Base-by-base conservation (phyloP, 2,329 filamentous ascomycete species). In the Diplodia corticola region DNA sequence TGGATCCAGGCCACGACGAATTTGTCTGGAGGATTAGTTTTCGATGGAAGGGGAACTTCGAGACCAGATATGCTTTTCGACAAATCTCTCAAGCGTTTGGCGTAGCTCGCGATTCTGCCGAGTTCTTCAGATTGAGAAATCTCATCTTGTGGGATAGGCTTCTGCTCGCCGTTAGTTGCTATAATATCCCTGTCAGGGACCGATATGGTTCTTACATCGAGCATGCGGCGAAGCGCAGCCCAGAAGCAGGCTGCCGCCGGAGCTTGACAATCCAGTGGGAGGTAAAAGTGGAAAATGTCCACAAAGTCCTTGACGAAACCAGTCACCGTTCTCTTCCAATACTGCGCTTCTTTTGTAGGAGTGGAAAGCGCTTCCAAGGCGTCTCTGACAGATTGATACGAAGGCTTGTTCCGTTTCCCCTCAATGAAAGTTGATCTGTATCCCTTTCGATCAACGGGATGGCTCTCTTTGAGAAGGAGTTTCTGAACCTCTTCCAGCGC, bases 1-100 rank as follows among this genome's bases (percentile, higher is more conserved):
- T 61, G 57, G 5, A 61, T 61, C 57, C 57, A 61, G n/a, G 57
- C 40, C 6, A 61, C 40, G n/a, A 49, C 57, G 12, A 61, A 61
- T 5, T 17, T 61, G n/a, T 61, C 57, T 9, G 57, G 57, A 22
- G 57, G 57, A 12, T 61, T 61, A 12, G 3, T 20, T 22, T 20
- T 26, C 7, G 57, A 61, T 9, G 57, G 57, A 2, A 15, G n/a
- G 7, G 57, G 57, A 15, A 61, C 17, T 13, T 61, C 28, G 5
- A 61, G 26, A 28, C 26, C 44, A n/a, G 57, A 61, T 28, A 61
- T 15, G 10, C 33, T 61, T 20, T 61, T 17, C 6, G 57, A 49
- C 7, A 61, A 4, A 12, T 61, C 57, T n/a, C 26, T 61, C n/a
- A 61, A 20, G 6, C 44, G 26, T 0, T 46, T 44, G 13, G 54